Conservation (phyloP, 768 basidiomycete genomes). For the Strobilomyces dryophilus region DNA sequence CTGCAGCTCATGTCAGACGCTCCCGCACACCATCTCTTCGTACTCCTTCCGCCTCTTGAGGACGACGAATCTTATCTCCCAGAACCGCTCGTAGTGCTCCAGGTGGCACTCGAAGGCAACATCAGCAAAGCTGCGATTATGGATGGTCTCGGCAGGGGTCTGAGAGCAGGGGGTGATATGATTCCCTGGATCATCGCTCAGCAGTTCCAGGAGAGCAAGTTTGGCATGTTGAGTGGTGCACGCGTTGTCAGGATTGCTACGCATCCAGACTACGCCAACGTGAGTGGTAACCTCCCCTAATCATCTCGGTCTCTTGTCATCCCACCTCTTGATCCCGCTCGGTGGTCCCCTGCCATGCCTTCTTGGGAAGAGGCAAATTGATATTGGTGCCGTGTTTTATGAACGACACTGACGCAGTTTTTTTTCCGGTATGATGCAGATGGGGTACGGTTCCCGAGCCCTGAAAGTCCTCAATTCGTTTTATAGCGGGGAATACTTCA, state of each 20-base stretch:
- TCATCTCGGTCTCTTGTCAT: not conserved
- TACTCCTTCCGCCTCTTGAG: constrained; percentile 87
- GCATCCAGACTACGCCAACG: constrained; percentile 91
- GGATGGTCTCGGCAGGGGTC: constrained; percentile 79
- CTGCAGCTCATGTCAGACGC: constrained; percentile 97
- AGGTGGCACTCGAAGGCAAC: constrained; percentile 93
- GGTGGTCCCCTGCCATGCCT: not conserved
- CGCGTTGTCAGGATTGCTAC: constrained; percentile 90
- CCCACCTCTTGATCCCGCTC: not conserved
- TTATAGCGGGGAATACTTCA: constrained; percentile 91
- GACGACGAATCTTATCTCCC: constrained; percentile 89
- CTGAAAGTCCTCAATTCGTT: constrained; percentile 83
- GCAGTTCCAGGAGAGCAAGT: constrained; percentile 94
- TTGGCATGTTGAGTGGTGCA: constrained; percentile 88
- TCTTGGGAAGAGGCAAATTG: not conserved
- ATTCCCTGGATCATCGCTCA: constrained; percentile 96
- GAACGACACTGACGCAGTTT: not conserved
- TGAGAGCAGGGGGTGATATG: constrained; percentile 90
- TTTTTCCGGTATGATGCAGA: constrained; percentile 45
- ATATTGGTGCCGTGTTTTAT: not conserved
- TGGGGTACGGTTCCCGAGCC: constrained; percentile 95
- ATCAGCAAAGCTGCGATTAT: constrained; percentile 83
- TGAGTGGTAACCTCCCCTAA: constrained; percentile 35
- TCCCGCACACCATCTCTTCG: constrained; percentile 95
- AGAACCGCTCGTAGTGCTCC: constrained; percentile 92